Conservation (phyloP, 805 yeast species). For the Saccharomycopsis malanga region DNA sequence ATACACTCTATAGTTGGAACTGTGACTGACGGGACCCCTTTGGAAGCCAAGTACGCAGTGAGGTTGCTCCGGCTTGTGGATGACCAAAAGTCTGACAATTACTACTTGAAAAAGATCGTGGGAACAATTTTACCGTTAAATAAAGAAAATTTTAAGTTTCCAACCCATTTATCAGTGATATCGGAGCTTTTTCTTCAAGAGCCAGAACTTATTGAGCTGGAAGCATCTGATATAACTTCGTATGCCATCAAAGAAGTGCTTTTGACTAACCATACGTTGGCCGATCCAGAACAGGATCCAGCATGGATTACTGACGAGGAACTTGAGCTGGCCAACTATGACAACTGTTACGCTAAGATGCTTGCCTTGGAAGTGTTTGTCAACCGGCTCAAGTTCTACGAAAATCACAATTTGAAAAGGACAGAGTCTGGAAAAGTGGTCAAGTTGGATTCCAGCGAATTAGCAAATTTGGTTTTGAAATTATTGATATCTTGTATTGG, state of each 20-base stretch:
- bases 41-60: constrained; percentile 58
- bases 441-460: constrained; percentile 23
- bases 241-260: constrained; percentile 56
- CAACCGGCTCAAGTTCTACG: constrained; percentile 44
- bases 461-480: constrained; percentile 60
- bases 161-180: constrained; percentile 52
- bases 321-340: constrained; percentile 30
- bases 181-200: constrained; percentile 49
- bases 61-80: constrained; percentile 43
- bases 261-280: constrained; percentile 49
- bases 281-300: constrained; percentile 30
- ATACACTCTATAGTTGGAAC: neutral
- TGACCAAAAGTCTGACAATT: constrained; percentile 28
- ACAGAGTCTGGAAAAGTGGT: too few relatives aligned
- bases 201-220: constrained; percentile 43
- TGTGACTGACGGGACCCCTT: constrained; percentile 40
- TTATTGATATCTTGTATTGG: constrained; percentile 58
- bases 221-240: constrained; percentile 52
- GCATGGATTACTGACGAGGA: constrained; percentile 44
- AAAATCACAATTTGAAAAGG: constrained; percentile 17
- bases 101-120: constrained; percentile 34
- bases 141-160: constrained; percentile 32
- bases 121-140: constrained; percentile 45
- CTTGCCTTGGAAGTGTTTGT: constrained; percentile 49
- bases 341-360: constrained; percentile 41